Evolutionary conservation across 2,329 filamentous ascomycete species (phyloP).

Genomic region (Chalaropsis ovoidea): DNA sequence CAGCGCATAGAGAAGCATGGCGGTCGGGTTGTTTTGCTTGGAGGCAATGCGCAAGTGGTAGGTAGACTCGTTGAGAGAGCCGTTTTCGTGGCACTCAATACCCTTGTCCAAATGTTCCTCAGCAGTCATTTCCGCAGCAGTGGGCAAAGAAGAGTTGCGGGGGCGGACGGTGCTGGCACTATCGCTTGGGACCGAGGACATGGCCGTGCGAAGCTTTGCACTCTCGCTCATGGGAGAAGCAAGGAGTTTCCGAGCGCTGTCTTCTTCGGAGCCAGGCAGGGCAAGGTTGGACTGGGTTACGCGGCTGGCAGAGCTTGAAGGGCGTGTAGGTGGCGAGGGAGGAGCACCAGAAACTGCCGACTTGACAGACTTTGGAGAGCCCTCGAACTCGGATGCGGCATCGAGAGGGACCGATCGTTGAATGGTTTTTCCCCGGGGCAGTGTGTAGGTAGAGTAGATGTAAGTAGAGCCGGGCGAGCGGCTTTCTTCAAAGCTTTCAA

Average conservation of each 20-base stretch:
- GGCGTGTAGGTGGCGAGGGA: constrained; percentile 51
- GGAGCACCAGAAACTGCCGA: constrained; percentile 37
- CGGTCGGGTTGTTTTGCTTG: constrained; percentile 73
- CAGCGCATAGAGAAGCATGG: constrained; percentile 90
- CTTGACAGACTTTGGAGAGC: constrained; percentile 21
- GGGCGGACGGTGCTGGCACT: constrained; percentile 44
- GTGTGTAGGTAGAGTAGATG: constrained; percentile 71
- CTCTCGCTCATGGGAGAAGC: constrained; percentile 32
- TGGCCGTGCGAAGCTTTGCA: constrained; percentile 37
- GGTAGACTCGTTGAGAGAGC: constrained; percentile 82
- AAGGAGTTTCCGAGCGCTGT: constrained; percentile 43
- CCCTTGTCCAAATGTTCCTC: constrained; percentile 87
- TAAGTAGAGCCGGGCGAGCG: constrained; percentile 53
- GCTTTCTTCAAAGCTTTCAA: constrained; percentile 39
- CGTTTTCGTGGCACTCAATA: constrained; percentile 79
- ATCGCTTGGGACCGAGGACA: constrained; percentile 41
- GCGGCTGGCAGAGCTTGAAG: constrained; percentile 45
- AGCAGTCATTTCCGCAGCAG: constrained; percentile 59
- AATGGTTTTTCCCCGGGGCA: constrained; percentile 72
- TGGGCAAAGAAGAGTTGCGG: constrained; percentile 40
- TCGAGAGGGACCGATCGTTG: constrained; percentile 58
- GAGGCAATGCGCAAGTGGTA: constrained; percentile 91
- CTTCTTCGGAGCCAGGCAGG: constrained; percentile 42
- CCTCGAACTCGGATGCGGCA: constrained; percentile 42
- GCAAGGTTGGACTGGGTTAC: constrained; percentile 36